A percentile compares a stretch with the other conserved stretches of the same genome.
Conservation (phyloP, 495 filamentous ascomycete species). For the Tuber umbilicatum region DNA sequence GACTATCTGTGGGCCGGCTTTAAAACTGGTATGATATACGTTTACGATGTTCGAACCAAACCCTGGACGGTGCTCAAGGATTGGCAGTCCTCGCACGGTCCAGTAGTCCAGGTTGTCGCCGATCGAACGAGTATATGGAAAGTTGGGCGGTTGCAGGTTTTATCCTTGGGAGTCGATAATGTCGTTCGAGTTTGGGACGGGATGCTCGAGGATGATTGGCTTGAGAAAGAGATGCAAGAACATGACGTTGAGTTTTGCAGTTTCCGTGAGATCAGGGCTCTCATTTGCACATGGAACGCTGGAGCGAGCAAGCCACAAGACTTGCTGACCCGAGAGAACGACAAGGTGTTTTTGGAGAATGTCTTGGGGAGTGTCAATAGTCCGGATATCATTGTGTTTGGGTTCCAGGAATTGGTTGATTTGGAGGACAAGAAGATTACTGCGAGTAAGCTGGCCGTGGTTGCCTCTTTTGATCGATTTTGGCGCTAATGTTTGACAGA, state of each 20-base stretch:
- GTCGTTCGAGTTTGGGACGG: slow-evolving; percentile 85
- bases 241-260: slow-evolving; percentile 73
- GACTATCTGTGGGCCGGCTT: slow-evolving; percentile 87
- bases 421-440: slow-evolving; percentile 94
- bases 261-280: slow-evolving; percentile 69
- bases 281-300: slow-evolving; percentile 92
- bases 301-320: slow-evolving; percentile 82
- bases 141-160: slow-evolving; percentile 74
- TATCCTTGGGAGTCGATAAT: slow-evolving; percentile 85
- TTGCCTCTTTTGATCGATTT: neutral
- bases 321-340: slow-evolving; percentile 59
- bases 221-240: slow-evolving; percentile 78
- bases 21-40: slow-evolving; percentile 89
- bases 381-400: slow-evolving; percentile 89
- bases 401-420: slow-evolving; percentile 95
- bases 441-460: slow-evolving; percentile 58
- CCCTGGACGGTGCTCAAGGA: slow-evolving; percentile 91
- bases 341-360: slow-evolving; percentile 68
- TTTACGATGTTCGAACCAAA: slow-evolving; percentile 73
- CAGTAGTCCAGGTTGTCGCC: slow-evolving; percentile 66
- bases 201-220: slow-evolving; percentile 85
- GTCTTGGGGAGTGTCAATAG: slow-evolving; percentile 63
- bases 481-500: slow-evolving; percentile 46
- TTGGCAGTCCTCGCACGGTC: slow-evolving; percentile 82
- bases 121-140: slow-evolving; percentile 82